Evolutionary conservation across 148 eudicot species (phyloP), one percentile per base, ranked within the genome.

Genomic region (Vaccinium vitisidaea): DNA sequence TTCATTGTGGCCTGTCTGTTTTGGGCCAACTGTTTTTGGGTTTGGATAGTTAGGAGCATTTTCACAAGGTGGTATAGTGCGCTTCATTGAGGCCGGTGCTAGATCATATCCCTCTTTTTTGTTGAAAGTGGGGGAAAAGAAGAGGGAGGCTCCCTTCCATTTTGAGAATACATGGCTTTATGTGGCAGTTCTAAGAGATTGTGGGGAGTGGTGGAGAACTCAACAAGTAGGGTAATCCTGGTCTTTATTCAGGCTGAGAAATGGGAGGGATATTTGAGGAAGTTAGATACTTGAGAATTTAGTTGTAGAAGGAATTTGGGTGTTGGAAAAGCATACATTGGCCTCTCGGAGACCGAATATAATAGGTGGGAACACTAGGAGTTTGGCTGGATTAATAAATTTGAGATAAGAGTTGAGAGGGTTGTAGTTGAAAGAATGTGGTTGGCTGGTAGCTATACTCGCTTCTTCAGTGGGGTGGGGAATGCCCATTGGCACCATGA

Each of bases 111-210:
- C n/a, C n/a, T n/a, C n/a, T n/a, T 1, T 77, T 50, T 39, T 4
- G 39, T 75, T 23, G 46, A 49, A 48, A 77, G 8, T 36, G 48
- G 50, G 52, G 50, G 52, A 74, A 43, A 0, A 43, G 12, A 74
- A 43, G 77, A 18, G 23, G 77, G 52, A 75, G 52, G 43, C 11
- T 74, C 77, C 77, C 46, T 14, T 74, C 48, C 77, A 74, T 74
- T 74, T n/a, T n/a, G n/a, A n/a, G n/a, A 39, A 74, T 75, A 21
- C 10, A 7, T 46, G 52, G 13, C 25, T 73, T 73, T 32, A 32
- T 39, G 39, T 75, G 43, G 77, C 52, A 46, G 4, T 75, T 75
- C 5, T 13, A 75, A 18, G 25, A 43, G 52, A 75, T 8, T 19
- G 77, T 43, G 25, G 23, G n/a, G 12, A 43, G 52, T n/a, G 56